Evolutionary conservation across 83 land plant genomes (phyloP).

Genomic region (Larix sibirica): DNA sequence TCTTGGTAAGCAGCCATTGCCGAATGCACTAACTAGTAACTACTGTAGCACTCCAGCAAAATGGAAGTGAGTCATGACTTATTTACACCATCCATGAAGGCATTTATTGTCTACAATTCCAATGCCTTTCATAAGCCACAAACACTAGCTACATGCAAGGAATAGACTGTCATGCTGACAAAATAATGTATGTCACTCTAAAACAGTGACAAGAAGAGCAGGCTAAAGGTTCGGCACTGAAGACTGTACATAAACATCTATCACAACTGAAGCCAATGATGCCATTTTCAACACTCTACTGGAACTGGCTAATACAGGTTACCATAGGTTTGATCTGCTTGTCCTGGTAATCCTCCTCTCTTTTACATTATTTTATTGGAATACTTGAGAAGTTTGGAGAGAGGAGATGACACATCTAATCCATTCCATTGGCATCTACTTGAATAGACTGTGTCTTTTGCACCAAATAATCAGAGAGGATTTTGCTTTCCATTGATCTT

Average conservation of each 20-base stretch:
- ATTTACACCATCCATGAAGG: not conserved
- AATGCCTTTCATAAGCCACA: not conserved
- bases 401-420: not conserved
- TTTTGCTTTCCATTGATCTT: not conserved
- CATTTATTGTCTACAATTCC: not conserved
- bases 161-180: not conserved
- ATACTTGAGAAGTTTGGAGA: not conserved
- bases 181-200: too few species aligned
- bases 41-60: not conserved
- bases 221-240: not conserved
- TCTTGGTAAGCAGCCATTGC: not conserved
- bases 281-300: not conserved
- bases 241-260: not conserved
- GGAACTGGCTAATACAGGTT: not conserved
- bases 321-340: not conserved
- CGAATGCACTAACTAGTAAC: slow-evolving; percentile 5
- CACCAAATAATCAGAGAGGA: not conserved
- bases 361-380: not conserved
- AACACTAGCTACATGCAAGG: not conserved
- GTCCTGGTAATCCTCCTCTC: not conserved
- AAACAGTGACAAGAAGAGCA: too few species aligned
- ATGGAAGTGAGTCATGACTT: not conserved
- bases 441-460: not conserved
- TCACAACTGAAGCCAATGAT: not conserved
- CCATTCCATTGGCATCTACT: not conserved